Conservation (phyloP, 78 protist species). For the Dictyostelium discoideum region DNA sequence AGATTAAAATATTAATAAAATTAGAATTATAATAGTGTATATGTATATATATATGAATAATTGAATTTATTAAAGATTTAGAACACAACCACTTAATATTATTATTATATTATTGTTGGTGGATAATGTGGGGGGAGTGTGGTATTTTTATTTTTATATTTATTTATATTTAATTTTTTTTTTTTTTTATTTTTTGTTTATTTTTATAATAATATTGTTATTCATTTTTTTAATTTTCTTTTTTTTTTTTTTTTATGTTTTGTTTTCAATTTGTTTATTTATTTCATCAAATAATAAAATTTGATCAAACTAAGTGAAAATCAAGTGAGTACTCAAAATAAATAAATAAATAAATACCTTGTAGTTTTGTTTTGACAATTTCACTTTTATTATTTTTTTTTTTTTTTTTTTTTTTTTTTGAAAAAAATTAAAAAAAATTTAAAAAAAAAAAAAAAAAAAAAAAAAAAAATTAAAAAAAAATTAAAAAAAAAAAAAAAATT, state of each 20-base stretch:
- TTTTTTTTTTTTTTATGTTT: background rate
- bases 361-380: background rate
- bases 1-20: background rate
- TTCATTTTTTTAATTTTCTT: too few relatives aligned
- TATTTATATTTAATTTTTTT: background rate
- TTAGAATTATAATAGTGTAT: too few relatives aligned
- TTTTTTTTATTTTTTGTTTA: background rate
- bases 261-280: background rate
- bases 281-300: background rate
- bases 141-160: background rate
- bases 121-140: background rate
- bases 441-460: background rate
- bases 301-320: background rate
- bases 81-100: background rate
- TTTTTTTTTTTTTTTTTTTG: background rate
- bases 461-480: background rate
- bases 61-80: background rate
- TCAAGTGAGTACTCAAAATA: background rate
- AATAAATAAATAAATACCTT: background rate
- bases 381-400: background rate
- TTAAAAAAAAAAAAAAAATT: background rate
- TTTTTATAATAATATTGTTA: background rate
- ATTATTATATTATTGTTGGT: too few relatives aligned
- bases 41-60: background rate
- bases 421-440: background rate